Evolutionary conservation across 1,139 yeast genomes (phyloP).

Genomic region (Geotrichum bryndzae): DNA sequence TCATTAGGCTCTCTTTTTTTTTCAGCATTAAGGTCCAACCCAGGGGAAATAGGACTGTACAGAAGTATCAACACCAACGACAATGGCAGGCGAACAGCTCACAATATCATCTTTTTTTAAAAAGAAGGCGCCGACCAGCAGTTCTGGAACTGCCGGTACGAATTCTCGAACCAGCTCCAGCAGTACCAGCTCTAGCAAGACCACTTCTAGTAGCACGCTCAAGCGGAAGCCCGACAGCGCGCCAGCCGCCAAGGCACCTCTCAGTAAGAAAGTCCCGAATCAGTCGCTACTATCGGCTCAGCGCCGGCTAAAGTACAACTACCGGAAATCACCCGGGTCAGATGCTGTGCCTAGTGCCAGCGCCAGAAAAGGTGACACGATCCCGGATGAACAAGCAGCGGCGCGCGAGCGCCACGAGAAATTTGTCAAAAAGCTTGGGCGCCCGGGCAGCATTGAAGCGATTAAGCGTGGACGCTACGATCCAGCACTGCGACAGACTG

Average conservation of each 20-base stretch:
- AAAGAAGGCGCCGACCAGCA: not conserved
- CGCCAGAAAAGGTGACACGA: not conserved
- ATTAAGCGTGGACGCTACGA: slow-evolving; percentile 16
- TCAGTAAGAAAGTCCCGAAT: not conserved
- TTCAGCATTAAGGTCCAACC: not conserved
- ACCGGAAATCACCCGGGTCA: not conserved
- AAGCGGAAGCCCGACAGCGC: not conserved
- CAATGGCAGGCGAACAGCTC: not conserved
- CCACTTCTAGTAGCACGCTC: not conserved
- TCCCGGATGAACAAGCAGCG: not conserved
- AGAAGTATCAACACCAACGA: not conserved
- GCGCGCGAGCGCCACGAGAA: slow-evolving; percentile 13
- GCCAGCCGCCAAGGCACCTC: not conserved
- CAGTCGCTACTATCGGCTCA: slow-evolving; percentile 12
- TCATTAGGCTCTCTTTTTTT: not conserved
- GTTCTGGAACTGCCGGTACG: not conserved
- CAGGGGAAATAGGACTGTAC: not conserved
- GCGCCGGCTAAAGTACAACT: slow-evolving; percentile 12
- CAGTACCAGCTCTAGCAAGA: not conserved
- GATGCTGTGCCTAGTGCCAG: not conserved
- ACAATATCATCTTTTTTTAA: not conserved
- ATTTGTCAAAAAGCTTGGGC: slow-evolving; percentile 20
- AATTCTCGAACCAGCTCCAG: not conserved
- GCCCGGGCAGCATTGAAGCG: slow-evolving; percentile 23
- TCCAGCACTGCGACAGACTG: slow-evolving; percentile 2